These are phyloP conservation scores for Arthrinium phaeospermum DNA, from an alignment of 2,329 filamentous ascomycete species.

Conservation along the genomic window DNA sequence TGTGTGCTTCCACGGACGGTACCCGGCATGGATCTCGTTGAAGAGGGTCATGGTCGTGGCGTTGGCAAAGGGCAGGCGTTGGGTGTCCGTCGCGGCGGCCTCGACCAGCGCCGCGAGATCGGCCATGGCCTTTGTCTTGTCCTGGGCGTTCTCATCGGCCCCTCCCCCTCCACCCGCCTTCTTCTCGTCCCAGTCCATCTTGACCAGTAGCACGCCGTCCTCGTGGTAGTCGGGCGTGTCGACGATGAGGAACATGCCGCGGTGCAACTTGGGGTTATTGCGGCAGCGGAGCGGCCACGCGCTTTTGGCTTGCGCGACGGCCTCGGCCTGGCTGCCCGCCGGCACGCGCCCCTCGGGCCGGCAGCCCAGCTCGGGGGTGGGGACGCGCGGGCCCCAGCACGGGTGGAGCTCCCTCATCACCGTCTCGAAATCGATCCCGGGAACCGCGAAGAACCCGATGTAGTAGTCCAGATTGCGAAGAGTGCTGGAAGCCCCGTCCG, in stretches of 20 bases:
- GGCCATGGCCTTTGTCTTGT: background rate
- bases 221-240: background rate
- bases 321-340: background rate
- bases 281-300: background rate
- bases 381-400: background rate
- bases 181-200: background rate
- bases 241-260: background rate
- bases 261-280: background rate
- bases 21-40: background rate
- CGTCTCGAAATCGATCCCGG: constrained; percentile 1
- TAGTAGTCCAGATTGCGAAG: background rate
- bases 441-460: background rate
- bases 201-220: background rate
- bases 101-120: background rate
- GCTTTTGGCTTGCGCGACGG: background rate
- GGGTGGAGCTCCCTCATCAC: constrained; percentile 2
- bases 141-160: too few relatives aligned
- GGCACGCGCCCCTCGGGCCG: background rate
- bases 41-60: background rate
- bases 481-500: background rate
- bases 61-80: background rate
- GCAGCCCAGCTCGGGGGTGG: background rate
- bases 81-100: background rate
- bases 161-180: too few relatives aligned
- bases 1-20: background rate